Conservation (phyloP, 306 rosid species). For the Quercus glauca region DNA sequence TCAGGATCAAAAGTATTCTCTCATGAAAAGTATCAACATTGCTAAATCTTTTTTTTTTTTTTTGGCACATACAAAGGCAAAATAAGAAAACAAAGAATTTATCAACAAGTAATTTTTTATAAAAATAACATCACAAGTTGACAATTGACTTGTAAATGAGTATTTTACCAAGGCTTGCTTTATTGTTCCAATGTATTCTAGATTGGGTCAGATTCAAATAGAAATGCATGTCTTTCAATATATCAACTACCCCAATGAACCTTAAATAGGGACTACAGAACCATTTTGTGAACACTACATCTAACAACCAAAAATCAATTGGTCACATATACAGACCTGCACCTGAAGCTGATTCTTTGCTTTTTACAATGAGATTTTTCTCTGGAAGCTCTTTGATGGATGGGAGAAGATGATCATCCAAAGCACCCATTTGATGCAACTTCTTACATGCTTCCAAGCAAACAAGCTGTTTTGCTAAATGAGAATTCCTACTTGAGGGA, state of each 20-base stretch:
- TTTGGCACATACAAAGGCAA: not conserved
- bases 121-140: not conserved
- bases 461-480: slow-evolving; percentile 68
- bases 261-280: slow-evolving; percentile 11
- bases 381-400: slow-evolving; percentile 38
- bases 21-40: not conserved
- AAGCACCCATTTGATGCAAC: slow-evolving; percentile 79
- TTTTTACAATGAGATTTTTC: slow-evolving; percentile 27
- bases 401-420: slow-evolving; percentile 81
- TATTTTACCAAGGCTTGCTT: not conserved
- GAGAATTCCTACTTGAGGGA: slow-evolving; percentile 50
- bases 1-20: not conserved
- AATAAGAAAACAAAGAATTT: not conserved
- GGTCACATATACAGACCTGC: slow-evolving; percentile 48
- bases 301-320: slow-evolving; percentile 7
- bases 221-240: not conserved
- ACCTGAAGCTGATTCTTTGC: slow-evolving; percentile 51
- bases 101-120: not conserved
- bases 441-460: slow-evolving; percentile 93
- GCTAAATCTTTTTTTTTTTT: not conserved
- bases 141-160: not conserved
- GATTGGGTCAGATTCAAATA: not conserved
- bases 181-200: not conserved
- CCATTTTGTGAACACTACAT: not conserved
- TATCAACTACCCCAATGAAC: not conserved